phyloP scores from a whole-genome alignment of 306 rosid species.

The Begonia loranthoides region DNA sequence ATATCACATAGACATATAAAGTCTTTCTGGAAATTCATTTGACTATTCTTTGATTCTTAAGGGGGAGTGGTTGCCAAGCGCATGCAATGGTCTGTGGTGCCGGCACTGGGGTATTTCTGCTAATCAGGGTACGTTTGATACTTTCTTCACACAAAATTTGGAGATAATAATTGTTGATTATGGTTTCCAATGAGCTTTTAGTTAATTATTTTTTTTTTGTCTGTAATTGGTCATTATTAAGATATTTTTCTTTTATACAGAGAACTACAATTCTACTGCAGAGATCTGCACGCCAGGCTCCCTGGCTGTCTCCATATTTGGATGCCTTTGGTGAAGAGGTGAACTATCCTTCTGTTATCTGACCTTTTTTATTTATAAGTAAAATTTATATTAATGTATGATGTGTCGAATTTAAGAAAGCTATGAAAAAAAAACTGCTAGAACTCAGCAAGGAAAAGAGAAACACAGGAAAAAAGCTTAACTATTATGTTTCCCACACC shows the following conservation, averaged over 20 bases:
- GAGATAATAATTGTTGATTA: too few species aligned
- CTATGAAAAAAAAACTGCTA: too few species aligned
- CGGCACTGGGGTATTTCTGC: conserved; percentile 81
- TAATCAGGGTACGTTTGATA: conserved; percentile 49
- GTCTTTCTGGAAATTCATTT: conserved; percentile 12
- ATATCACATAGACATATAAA: conserved; percentile 5
- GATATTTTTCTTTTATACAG: conserved; percentile 26
- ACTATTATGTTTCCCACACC: too few species aligned
- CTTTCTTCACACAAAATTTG: background rate
- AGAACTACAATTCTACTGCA: conserved; percentile 75
- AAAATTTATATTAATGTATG: background rate
- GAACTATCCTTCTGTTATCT: conserved; percentile 12
- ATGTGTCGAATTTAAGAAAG: background rate
- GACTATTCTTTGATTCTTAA: conserved; percentile 11
- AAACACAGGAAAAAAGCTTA: too few species aligned
- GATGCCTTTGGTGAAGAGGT: conserved; percentile 98
- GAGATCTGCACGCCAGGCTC: conserved; percentile 92
- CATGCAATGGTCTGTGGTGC: conserved; percentile 89
- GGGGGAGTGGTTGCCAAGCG: conserved; percentile 84
- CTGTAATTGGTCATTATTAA: conserved; percentile 1
- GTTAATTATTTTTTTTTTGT: conserved; percentile 4
- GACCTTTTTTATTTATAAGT: background rate
- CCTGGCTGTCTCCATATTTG: conserved; percentile 95
- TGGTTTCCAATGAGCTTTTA: background rate
- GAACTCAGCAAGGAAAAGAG: too few species aligned